Conservation (phyloP, 2,329 filamentous ascomycete species). For the Ceratocystis huliohia region DNA sequence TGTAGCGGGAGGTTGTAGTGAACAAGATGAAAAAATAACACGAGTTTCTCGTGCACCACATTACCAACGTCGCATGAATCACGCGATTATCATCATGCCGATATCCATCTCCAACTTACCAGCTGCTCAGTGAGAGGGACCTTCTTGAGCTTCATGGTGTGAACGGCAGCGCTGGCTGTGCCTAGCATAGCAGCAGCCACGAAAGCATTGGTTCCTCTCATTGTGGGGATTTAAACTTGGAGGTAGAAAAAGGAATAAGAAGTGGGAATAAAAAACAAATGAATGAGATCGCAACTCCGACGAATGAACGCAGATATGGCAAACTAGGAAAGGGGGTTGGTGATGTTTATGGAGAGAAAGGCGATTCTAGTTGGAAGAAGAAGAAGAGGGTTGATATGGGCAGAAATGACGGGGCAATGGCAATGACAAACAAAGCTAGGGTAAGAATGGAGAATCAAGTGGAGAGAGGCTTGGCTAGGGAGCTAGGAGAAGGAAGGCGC, state of each 20-base stretch:
- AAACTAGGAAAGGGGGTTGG: not conserved
- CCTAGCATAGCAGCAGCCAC: slow-evolving; percentile 71
- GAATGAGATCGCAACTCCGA: slow-evolving; percentile 14
- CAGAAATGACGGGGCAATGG: not conserved
- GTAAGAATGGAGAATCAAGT: not conserved
- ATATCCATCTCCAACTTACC: slow-evolving; percentile 39
- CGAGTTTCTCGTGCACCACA: not conserved
- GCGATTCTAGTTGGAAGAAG: not conserved
- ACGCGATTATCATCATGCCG: not conserved
- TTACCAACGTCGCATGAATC: not conserved
- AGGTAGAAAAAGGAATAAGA: slow-evolving; percentile 9
- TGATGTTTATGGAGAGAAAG: slow-evolving; percentile 9
- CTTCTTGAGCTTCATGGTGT: slow-evolving; percentile 98
- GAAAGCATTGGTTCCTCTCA: slow-evolving; percentile 76
- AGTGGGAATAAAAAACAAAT: not conserved
- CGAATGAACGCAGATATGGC: slow-evolving; percentile 16
- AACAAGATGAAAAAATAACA: not conserved
- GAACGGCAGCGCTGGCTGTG: slow-evolving; percentile 70
- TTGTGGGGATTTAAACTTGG: slow-evolving; percentile 15
- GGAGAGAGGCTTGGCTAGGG: not conserved
- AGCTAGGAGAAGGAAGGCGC: not conserved
- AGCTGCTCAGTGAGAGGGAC: slow-evolving; percentile 83
- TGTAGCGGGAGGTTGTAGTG: slow-evolving; percentile 10
- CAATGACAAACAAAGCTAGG: slow-evolving; percentile 5
- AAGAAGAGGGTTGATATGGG: slow-evolving; percentile 8